Evolutionary conservation across 1,284 basidiomycete species (phyloP).

Genomic region (Austropuccinia psidii): DNA sequence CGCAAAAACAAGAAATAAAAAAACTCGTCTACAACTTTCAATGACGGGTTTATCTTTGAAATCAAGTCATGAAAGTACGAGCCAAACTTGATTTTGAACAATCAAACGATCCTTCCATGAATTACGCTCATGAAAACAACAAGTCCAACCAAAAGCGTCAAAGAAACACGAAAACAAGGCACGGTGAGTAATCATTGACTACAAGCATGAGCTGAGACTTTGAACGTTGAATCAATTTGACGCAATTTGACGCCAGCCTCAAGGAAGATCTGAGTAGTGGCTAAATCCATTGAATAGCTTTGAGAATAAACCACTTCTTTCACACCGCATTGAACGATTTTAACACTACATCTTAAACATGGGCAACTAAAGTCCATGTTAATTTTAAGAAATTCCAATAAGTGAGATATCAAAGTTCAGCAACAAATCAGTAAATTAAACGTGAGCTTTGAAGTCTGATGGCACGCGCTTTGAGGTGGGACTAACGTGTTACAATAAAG

Average conservation of each 20-base stretch:
- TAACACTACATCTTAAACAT: conserved; percentile 88
- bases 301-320: conserved; percentile 90
- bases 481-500: conserved; percentile 74
- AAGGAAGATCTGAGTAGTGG: conserved; percentile 46
- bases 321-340: conserved; percentile 92
- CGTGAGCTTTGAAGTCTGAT: neutral
- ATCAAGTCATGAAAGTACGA: too few species aligned
- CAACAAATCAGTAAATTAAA: neutral
- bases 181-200: too few species aligned
- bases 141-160: too few species aligned
- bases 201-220: too few species aligned
- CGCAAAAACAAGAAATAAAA: too few species aligned
- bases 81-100: too few species aligned
- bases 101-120: too few species aligned
- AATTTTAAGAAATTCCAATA: neutral
- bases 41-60: too few species aligned
- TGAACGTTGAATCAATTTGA: conserved; percentile 39
- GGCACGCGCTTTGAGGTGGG: neutral
- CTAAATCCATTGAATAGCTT: conserved; percentile 79
- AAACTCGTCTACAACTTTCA: too few species aligned
- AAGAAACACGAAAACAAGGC: too few species aligned
- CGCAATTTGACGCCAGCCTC: conserved; percentile 48
- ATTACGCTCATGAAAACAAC: too few species aligned
- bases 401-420: conserved; percentile 9
- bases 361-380: conserved; percentile 64